A percentile compares a stretch with the other conserved stretches of the same genome.
phyloP scores from a whole-genome alignment of 768 basidiomycete species.

The Leccinellum luteum region DNA sequence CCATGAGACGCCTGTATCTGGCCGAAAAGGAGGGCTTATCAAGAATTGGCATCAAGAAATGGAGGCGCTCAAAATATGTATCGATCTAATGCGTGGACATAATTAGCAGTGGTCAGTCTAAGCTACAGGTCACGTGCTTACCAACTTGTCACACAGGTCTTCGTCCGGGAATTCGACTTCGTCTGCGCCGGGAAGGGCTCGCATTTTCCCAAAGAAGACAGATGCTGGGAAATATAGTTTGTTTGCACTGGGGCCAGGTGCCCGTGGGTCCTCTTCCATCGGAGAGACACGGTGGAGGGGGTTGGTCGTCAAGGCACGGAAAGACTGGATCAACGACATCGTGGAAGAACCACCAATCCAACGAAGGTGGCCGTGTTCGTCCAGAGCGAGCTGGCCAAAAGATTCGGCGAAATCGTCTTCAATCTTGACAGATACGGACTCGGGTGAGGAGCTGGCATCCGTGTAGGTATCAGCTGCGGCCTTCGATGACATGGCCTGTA shows the following conservation, averaged over 20 bases:
- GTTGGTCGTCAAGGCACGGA: conserved; percentile 70
- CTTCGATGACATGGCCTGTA: conserved; percentile 38
- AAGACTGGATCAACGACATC: conserved; percentile 89
- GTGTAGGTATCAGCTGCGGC: conserved; percentile 35
- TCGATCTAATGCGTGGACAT: conserved; percentile 55
- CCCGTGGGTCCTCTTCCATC: conserved; percentile 79
- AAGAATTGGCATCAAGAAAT: conserved; percentile 85
- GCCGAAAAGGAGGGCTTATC: conserved; percentile 82
- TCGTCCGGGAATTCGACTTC: conserved; percentile 86
- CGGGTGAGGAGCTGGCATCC: conserved; percentile 33
- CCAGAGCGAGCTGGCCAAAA: conserved; percentile 83
- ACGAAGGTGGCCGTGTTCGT: conserved; percentile 86
- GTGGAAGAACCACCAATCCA: conserved; percentile 93
- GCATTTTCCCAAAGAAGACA: conserved; percentile 83
- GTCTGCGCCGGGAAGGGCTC: conserved; percentile 76
- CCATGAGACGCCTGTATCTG: conserved; percentile 74
- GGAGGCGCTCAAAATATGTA: conserved; percentile 83
- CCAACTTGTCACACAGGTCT: conserved; percentile 84
- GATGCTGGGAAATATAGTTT: conserved; percentile 87
- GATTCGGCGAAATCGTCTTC: conserved; percentile 79
- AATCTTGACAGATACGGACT: conserved; percentile 35
- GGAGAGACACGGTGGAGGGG: conserved; percentile 77
- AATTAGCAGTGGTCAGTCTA: conserved; percentile 20
- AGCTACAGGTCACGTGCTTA: conserved; percentile 37
- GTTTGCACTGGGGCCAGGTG: conserved; percentile 76